Evolutionary conservation across 2,329 filamentous ascomycete genomes (phyloP).

Genomic region (Microcyclosporella mali): DNA sequence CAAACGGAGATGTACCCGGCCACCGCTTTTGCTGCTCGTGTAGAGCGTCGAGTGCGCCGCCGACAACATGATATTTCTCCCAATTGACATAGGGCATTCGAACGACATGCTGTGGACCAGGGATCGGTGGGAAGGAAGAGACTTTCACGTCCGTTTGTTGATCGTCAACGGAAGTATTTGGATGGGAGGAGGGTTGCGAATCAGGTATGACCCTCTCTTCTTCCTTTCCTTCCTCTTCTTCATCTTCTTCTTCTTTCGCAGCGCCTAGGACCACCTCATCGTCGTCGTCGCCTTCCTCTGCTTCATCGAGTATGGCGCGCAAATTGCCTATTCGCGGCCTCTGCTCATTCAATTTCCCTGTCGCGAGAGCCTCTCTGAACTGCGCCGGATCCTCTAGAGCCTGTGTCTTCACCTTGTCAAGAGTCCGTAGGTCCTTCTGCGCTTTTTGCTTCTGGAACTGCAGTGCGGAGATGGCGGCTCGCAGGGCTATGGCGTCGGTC

Average conservation of each 20-base stretch:
- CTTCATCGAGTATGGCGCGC: slow-evolving; percentile 33
- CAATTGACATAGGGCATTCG: slow-evolving; percentile 88
- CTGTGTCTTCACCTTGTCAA: slow-evolving; percentile 63
- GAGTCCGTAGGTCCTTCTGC: slow-evolving; percentile 63
- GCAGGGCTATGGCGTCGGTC: slow-evolving; percentile 79
- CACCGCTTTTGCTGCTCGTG: slow-evolving; percentile 70
- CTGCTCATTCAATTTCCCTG: slow-evolving; percentile 46
- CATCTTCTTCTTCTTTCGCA: neutral
- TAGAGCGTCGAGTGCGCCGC: slow-evolving; percentile 73
- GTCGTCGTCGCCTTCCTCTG: slow-evolving; percentile 24
- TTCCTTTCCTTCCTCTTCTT: neutral
- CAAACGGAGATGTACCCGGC: slow-evolving; percentile 40
- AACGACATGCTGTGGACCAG: slow-evolving; percentile 72
- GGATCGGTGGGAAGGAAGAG: slow-evolving; percentile 56
- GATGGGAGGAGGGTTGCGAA: no score
- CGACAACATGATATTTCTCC: slow-evolving; percentile 88
- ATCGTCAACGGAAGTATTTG: no score
- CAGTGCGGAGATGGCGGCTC: slow-evolving; percentile 76
- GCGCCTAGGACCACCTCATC: slow-evolving; percentile 18
- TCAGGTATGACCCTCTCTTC: neutral
- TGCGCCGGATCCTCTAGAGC: slow-evolving; percentile 65
- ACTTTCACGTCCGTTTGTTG: neutral
- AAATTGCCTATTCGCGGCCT: slow-evolving; percentile 26
- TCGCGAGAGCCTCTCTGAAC: slow-evolving; percentile 63
- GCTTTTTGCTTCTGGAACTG: slow-evolving; percentile 80